Base-by-base conservation (phyloP, 441 rosid species). In the Populus hybrid region DNA sequence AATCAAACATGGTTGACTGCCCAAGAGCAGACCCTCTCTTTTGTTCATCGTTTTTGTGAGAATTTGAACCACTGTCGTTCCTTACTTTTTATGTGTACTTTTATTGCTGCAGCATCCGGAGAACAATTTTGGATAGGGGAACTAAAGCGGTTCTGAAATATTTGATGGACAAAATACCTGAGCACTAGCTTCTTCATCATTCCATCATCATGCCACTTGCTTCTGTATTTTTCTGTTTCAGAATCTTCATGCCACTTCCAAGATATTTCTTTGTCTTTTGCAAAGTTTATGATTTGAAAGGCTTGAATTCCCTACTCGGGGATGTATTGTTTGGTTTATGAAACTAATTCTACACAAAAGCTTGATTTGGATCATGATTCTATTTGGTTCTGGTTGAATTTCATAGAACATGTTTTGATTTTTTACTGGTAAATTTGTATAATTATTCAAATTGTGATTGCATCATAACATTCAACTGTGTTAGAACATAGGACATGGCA, bases 71-170 rank as follows among this genome's bases (percentile, higher is more conserved):
- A 5, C 8, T 6, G n/a, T 16, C n/a, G 21, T 18, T 53, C 0
- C 61, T 10, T 8, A 26, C 16, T 50, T 35, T 20, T 2, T 10
- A 6, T n/a, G 11, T n/a, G 12, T 69, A 8, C 30, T 36, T 18
- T 35, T 77, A 14, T 26, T 69, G 69, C 71, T 83, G 75, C 94
- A 93, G 99, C 87, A 91, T 93, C 79, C 87, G 98, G 82, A 95
- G 99, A 87, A 76, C 96, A 63, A 89, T 93, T 81, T 83, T 95
- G 69, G 97, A 93, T 23, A 86, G 87, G 87, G 98, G 99, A 80
- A 90, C 98, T 46, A 95, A 95, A 90, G 94, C 92, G 24, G 86
- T 95, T 67, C 83, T 95, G 82, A 89, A 81, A 74, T 93, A 95
- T 84, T 78, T 95, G 84, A 95, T 86, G 88, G 98, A 92, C 86